Base-by-base conservation (phyloP, 1,139 yeast genomes). In the Sugiyamaella paludigena region DNA sequence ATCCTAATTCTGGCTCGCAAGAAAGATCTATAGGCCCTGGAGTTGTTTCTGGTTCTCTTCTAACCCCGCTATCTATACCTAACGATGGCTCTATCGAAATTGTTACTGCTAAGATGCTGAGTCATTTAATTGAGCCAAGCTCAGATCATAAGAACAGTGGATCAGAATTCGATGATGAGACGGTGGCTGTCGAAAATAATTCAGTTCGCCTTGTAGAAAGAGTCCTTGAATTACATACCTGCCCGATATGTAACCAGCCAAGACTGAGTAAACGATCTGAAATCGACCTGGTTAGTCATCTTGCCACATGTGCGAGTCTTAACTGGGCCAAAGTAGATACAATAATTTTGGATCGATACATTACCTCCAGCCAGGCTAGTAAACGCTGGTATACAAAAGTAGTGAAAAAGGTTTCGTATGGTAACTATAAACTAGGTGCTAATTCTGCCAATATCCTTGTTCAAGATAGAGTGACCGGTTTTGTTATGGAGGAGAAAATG, bases 401-500 rank as follows among this genome's bases (percentile, higher is more conserved):
- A 2, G 72, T 89, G 52, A 85, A 89, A 48, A 91, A 88, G 62
- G 71, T 92, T 41, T 87, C 95, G 0, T 89, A 88, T 63, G 98
- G 98, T 0, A 84, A 85, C 58, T 86, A 89, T 64, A 81, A 83
- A 43, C 70, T 91, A 29, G 98, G 98, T 1, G 84, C 89, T 34
- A 87, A 91, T 63, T 87, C 94, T 41, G 98, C 98, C 11, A 91
- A 91, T 62, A 92, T 92, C 36, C 72, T 92, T 47, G 98, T 92
- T 2, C 98, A 92, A 65, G 97, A 92, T 66, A 74, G 98, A 56
- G 74, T 78, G 36, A 85, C 96, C 0, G 98, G 98, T 0, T 78
- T 86, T 44, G 80, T 92, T 13, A 71, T 86, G 63, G 98, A 92
- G 64, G 98, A 92, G 62, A 88, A 89, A 60, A 92, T 92, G 87